A percentile compares a stretch with the other conserved stretches of the same genome.
phyloP scores from a whole-genome alignment of 768 basidiomycete species.

The Auriscalpium vulgare region DNA sequence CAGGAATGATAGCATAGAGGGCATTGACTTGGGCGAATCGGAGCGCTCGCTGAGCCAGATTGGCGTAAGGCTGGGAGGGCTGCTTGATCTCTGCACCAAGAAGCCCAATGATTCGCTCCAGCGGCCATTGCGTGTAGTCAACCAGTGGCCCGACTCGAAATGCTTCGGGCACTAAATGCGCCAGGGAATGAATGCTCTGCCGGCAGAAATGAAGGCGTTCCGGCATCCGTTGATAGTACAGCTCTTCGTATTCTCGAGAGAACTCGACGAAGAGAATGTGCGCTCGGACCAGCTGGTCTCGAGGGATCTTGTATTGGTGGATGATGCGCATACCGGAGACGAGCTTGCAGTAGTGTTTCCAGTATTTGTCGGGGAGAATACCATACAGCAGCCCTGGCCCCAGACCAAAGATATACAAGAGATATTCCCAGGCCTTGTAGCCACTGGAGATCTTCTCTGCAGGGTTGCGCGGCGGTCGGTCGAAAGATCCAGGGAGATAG shows the following conservation, averaged over 20 bases:
- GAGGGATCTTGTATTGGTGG: slow-evolving; percentile 12
- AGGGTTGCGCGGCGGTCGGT: slow-evolving; percentile 33
- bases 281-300: slow-evolving; percentile 13
- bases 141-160: slow-evolving; percentile 12
- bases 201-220: slow-evolving; percentile 27
- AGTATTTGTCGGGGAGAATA: slow-evolving; percentile 20
- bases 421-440: slow-evolving; percentile 25
- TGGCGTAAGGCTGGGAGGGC: slow-evolving; percentile 19
- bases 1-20: slow-evolving; percentile 6
- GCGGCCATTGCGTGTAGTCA: slow-evolving; percentile 14
- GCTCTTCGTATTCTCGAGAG: slow-evolving; percentile 25
- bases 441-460: slow-evolving; percentile 31
- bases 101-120: slow-evolving; percentile 20
- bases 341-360: slow-evolving; percentile 21
- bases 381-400: slow-evolving; percentile 20
- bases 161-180: slow-evolving; percentile 23
- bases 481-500: slow-evolving; percentile 33
- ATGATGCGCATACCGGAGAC: slow-evolving; percentile 19
- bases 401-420: slow-evolving; percentile 16
- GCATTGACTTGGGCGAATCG: slow-evolving; percentile 1
- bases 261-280: slow-evolving; percentile 21
- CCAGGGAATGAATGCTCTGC: slow-evolving; percentile 24
- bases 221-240: slow-evolving; percentile 25
- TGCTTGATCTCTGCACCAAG: slow-evolving; percentile 20
- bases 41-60: slow-evolving; percentile 17